phyloP scores from a whole-genome alignment of 257 asterid genomes.

The Jacaranda copaia region DNA sequence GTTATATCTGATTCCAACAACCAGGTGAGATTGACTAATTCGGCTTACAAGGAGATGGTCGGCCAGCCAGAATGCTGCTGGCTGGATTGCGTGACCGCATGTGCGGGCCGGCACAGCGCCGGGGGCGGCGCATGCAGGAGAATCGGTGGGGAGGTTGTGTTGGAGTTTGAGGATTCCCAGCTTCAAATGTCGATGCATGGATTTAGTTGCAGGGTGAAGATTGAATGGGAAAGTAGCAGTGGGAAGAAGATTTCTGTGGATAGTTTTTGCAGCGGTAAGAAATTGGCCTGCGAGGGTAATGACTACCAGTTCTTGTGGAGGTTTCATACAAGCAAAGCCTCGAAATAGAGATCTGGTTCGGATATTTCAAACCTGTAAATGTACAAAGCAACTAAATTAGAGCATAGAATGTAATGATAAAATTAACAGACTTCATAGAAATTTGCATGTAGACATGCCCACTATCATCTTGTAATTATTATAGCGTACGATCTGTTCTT shows the following conservation, averaged over 20 bases:
- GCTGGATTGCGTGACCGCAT: constrained; percentile 56
- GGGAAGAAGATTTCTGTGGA: constrained; percentile 58
- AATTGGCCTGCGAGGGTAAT: constrained; percentile 60
- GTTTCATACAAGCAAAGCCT: constrained; percentile 48
- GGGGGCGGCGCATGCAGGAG: constrained; percentile 61
- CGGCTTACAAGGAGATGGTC: constrained; percentile 87
- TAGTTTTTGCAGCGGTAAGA: constrained; percentile 59
- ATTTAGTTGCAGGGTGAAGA: constrained; percentile 65
- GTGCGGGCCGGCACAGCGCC: neutral
- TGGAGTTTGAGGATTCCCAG: constrained; percentile 49
- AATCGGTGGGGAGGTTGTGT: constrained; percentile 81
- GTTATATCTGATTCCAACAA: constrained; percentile 73
- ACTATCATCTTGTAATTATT: no score
- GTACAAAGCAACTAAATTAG: no score
- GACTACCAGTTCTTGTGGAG: constrained; percentile 86
- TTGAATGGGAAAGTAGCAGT: constrained; percentile 72
- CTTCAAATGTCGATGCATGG: constrained; percentile 44
- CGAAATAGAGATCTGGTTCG: neutral
- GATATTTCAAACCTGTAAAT: no score
- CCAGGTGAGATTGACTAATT: constrained; percentile 72
- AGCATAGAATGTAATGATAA: no score
- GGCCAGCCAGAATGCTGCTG: constrained; percentile 97
- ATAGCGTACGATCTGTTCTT: no score
- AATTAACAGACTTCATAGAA: no score
- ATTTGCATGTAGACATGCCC: no score